A percentile compares a stretch with the other conserved stretches of the same genome.
These are phyloP conservation scores for Cephalotrichum gorgonifer DNA, from an alignment of 2,329 filamentous ascomycete species.

Conservation along the genomic window DNA sequence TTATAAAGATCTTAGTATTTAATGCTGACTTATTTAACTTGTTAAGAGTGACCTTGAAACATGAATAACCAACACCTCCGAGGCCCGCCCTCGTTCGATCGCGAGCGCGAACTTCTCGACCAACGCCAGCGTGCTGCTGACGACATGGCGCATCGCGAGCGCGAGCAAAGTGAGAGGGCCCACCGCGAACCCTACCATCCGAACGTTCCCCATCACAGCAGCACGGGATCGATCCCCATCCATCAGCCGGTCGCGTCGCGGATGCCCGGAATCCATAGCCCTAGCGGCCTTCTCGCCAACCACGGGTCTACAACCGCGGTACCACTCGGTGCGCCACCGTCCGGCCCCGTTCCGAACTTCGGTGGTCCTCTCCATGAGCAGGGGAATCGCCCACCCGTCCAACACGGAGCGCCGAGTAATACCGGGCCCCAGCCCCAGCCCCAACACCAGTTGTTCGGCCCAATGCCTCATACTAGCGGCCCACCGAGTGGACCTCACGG, in stretches of 20 bases:
- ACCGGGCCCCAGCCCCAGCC: conserved; percentile 36
- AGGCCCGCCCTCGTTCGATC: conserved; percentile 31
- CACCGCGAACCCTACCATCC: conserved; percentile 58
- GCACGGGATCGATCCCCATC: conserved; percentile 77
- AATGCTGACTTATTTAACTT: neutral
- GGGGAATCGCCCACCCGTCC: conserved; percentile 35
- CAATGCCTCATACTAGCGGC: conserved; percentile 38
- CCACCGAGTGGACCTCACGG: conserved; percentile 43
- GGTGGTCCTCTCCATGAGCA: conserved; percentile 45
- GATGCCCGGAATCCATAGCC: conserved; percentile 75
- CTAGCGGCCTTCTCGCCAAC: conserved; percentile 74
- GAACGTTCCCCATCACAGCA: conserved; percentile 73
- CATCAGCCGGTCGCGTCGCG: conserved; percentile 89
- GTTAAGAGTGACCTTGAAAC: conserved; percentile 10
- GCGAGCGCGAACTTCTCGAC: conserved; percentile 38
- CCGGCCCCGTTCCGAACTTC: conserved; percentile 39
- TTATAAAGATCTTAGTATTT: neutral
- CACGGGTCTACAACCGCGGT: conserved; percentile 51
- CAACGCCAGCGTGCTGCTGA: conserved; percentile 35
- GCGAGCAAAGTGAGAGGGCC: conserved; percentile 40
- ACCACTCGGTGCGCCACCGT: conserved; percentile 39
- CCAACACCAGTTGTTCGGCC: conserved; percentile 48
- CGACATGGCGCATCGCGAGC: conserved; percentile 32
- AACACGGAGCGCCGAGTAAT: conserved; percentile 35
- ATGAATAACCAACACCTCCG: conserved; percentile 39